Conservation (phyloP, 164 flowering plant species). For the Sedum album region DNA sequence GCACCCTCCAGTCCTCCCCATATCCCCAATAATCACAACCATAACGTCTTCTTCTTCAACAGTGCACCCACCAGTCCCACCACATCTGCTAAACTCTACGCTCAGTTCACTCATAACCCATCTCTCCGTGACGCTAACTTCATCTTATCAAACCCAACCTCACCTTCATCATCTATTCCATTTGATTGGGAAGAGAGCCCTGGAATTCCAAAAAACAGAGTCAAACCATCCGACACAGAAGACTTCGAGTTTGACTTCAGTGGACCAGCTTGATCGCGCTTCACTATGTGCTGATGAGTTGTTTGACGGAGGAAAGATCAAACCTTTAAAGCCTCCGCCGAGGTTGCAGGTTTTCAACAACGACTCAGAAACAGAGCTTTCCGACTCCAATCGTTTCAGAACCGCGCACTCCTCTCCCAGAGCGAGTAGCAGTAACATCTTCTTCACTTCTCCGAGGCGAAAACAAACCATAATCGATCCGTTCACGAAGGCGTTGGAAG, state of each 20-base stretch:
- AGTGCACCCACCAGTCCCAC: constrained; percentile 9
- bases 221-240: not conserved
- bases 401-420: not conserved
- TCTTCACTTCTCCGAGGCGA: not conserved
- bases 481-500: constrained; percentile 4
- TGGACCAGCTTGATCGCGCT: not conserved
- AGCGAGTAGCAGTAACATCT: not conserved
- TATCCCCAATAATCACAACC: not conserved
- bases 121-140: constrained; percentile 8
- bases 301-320: constrained; percentile 3
- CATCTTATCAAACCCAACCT: not conserved
- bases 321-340: constrained; percentile 5
- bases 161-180: not conserved
- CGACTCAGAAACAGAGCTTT: not conserved
- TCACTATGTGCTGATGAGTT: constrained; percentile 4
- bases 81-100: constrained; percentile 6
- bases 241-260: constrained; percentile 9
- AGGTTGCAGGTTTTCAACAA: not conserved
- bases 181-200: not conserved
- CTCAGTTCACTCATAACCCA: constrained; percentile 2
- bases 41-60: not conserved
- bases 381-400: not conserved
- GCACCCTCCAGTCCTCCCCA: constrained; percentile 9
- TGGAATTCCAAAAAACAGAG: not conserved
- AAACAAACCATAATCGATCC: not conserved